A percentile compares a stretch with the other conserved stretches of the same genome.
Conservation (phyloP, 2,329 filamentous ascomycete species). For the Aureobasidium uvarum region DNA sequence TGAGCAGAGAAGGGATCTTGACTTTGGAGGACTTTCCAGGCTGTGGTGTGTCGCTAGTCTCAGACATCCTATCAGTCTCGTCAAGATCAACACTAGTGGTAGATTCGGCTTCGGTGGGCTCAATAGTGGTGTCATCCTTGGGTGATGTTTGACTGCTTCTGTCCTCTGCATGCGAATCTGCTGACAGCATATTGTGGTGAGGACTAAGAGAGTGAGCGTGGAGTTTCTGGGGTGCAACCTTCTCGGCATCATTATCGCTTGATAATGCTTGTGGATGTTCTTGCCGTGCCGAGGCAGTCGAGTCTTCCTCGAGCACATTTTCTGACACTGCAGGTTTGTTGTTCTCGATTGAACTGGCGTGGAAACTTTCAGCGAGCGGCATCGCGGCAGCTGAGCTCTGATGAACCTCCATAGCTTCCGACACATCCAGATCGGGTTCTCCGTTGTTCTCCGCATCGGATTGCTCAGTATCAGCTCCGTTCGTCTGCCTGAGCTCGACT, state of each 20-base stretch:
- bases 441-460: neutral
- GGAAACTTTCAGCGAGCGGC: neutral
- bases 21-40: slow-evolving; percentile 31
- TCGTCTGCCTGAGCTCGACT: neutral
- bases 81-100: slow-evolving; percentile 29
- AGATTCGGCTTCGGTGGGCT: slow-evolving; percentile 29
- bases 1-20: slow-evolving; percentile 67
- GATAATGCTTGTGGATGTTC: slow-evolving; percentile 5
- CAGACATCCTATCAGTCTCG: slow-evolving; percentile 25
- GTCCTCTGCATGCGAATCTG: slow-evolving; percentile 27
- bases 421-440: neutral
- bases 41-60: slow-evolving; percentile 28
- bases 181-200: slow-evolving; percentile 25
- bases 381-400: neutral
- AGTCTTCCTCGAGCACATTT: neutral
- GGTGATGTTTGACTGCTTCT: slow-evolving; percentile 28
- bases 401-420: neutral
- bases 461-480: neutral
- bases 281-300: neutral
- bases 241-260: neutral
- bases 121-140: slow-evolving; percentile 29
- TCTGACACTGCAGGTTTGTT: neutral
- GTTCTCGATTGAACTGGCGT: neutral
- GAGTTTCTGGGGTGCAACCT: neutral
- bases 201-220: neutral